These are phyloP conservation scores for Agrocybe pediades DNA, from an alignment of 768 basidiomycete genomes.

Conservation along the genomic window DNA sequence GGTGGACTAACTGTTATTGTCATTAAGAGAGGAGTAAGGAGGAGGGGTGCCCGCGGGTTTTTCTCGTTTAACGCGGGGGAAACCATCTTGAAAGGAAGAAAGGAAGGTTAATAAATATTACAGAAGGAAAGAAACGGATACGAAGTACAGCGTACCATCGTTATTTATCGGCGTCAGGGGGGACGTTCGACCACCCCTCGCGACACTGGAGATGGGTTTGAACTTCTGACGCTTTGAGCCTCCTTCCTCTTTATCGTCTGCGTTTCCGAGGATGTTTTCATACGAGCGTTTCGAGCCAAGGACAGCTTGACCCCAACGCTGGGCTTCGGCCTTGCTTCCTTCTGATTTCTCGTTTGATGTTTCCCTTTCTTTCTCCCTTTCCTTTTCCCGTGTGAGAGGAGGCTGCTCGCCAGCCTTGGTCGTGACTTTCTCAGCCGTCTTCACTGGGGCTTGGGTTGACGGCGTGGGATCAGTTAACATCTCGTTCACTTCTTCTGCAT, in stretches of 20 bases:
- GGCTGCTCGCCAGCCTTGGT: constrained; percentile 41
- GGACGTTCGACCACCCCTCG: too few species aligned
- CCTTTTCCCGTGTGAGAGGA: constrained; percentile 43
- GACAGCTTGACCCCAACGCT: not conserved
- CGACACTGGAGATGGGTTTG: not conserved
- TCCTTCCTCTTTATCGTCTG: not conserved
- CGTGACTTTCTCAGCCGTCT: constrained; percentile 52
- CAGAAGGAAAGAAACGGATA: not conserved
- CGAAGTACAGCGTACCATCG: not conserved
- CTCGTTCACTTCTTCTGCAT: not conserved
- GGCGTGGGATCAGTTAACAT: too few species aligned
- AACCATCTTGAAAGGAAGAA: not conserved
- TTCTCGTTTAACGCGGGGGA: constrained; percentile 10
- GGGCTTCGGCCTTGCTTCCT: not conserved
- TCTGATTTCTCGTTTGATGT: not conserved
- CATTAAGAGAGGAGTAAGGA: not conserved
- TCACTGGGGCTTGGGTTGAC: too few species aligned
- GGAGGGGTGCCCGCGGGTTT: not conserved
- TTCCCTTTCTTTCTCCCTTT: constrained; percentile 17
- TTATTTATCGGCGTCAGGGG: not conserved
- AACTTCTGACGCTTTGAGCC: not conserved
- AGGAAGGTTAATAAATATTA: not conserved
- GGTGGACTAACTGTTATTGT: too few species aligned
- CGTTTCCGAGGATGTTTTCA: not conserved
- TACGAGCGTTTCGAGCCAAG: not conserved